Conservation (phyloP, 176 grass and related monocot genomes). For the Avena atlantica region DNA sequence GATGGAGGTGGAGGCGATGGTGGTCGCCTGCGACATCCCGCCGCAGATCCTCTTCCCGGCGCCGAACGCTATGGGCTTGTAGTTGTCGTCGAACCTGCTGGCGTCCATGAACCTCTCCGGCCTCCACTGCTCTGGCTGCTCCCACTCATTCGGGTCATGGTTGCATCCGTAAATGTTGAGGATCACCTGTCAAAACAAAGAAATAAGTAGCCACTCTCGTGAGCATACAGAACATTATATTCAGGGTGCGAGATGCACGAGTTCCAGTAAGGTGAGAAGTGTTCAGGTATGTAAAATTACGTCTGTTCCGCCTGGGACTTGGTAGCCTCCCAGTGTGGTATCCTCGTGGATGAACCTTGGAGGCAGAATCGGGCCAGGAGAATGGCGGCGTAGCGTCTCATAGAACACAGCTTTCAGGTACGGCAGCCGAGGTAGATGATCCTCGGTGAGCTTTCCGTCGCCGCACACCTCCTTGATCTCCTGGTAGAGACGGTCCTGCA, state of each 20-base stretch:
- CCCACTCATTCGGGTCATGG: constrained; percentile 72
- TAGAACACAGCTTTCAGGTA: constrained; percentile 84
- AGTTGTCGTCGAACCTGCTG: constrained; percentile 50
- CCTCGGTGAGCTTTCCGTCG: constrained; percentile 55
- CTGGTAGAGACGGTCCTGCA: constrained; percentile 63
- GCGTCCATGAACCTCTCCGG: constrained; percentile 74
- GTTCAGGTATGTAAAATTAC: no score
- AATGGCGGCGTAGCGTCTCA: constrained; percentile 70
- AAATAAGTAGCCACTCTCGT: no score
- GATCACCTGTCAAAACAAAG: constrained; percentile 47
- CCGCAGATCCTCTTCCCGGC: constrained; percentile 71
- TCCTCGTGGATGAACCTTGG: constrained; percentile 75
- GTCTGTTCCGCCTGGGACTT: constrained; percentile 45
- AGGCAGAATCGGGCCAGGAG: constrained; percentile 64
- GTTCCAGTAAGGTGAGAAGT: no score
- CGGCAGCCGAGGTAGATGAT: constrained; percentile 58
- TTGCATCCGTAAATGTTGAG: constrained; percentile 86
- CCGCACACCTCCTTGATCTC: constrained; percentile 72
- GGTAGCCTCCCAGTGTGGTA: constrained; percentile 65
- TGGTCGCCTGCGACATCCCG: no score
- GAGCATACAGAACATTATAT: no score
- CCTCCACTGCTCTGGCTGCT: constrained; percentile 67
- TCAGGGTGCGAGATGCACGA: no score
- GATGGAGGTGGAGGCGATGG: no score
- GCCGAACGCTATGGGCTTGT: constrained; percentile 85